A percentile compares a stretch with the other conserved stretches of the same genome.
Evolutionary conservation across 192 early-diverging fungal species (phyloP).

Genomic region (Bifiguratus adelaidae): DNA sequence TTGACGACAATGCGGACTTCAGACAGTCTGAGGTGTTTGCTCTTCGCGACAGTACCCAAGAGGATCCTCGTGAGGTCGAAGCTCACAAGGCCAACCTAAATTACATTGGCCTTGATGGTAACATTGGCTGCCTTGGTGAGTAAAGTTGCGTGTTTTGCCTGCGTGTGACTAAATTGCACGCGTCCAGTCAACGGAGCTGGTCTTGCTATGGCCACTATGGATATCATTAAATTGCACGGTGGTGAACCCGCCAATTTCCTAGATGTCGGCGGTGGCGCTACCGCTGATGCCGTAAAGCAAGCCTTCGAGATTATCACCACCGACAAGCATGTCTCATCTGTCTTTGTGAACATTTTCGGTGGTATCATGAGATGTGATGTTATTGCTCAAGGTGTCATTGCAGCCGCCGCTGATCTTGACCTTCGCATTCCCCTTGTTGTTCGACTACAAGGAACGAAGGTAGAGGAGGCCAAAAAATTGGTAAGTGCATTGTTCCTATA

Average conservation of each 20-base stretch:
- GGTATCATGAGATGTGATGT: constrained; percentile 99
- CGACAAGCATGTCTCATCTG: constrained; percentile 91
- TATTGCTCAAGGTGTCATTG: constrained; percentile 96
- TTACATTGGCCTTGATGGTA: constrained; percentile 99
- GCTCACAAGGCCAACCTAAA: constrained; percentile 96
- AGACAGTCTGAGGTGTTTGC: constrained; percentile 84
- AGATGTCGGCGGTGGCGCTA: constrained; percentile 96
- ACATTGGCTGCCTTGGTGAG: constrained; percentile 88
- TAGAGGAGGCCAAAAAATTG: constrained; percentile 19
- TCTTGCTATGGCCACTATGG: constrained; percentile 99
- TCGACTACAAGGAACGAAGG: constrained; percentile 81
- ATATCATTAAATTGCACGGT: constrained; percentile 99
- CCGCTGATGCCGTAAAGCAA: constrained; percentile 90
- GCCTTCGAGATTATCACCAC: constrained; percentile 99
- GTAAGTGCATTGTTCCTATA: constrained; percentile 4
- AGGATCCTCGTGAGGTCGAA: constrained; percentile 94
- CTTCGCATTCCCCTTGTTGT: constrained; percentile 94
- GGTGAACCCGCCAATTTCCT: constrained; percentile 99
- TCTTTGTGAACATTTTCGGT: constrained; percentile 99
- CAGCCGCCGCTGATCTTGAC: constrained; percentile 83
- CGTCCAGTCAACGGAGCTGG: constrained; percentile 92
- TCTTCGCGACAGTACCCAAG: constrained; percentile 89
- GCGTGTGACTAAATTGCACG: neutral
- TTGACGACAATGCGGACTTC: constrained; percentile 99
- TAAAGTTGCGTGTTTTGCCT: neutral